Conservation (phyloP, 2,329 filamentous ascomycete species). For the Ceratocystis destructans region DNA sequence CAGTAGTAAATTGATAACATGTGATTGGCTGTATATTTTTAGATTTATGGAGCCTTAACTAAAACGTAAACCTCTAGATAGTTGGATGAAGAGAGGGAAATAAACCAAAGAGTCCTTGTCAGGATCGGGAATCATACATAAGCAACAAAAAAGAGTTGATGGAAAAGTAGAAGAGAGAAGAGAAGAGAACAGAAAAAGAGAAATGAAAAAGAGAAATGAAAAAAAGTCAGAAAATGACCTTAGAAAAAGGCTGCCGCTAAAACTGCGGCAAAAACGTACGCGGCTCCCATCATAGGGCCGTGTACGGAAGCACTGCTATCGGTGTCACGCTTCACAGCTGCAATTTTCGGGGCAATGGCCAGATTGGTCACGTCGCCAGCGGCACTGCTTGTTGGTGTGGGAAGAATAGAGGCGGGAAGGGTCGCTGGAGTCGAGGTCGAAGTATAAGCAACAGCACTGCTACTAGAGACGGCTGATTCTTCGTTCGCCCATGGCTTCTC, state of each 20-base stretch:
- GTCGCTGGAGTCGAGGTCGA: background rate
- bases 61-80: background rate
- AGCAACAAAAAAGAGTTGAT: background rate
- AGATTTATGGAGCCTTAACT: background rate
- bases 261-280: background rate
- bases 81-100: background rate
- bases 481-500: conserved; percentile 16
- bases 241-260: background rate
- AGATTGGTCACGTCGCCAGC: background rate
- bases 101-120: background rate
- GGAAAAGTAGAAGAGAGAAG: background rate
- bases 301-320: background rate
- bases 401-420: background rate
- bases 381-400: background rate
- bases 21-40: background rate
- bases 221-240: background rate
- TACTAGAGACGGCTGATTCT: background rate
- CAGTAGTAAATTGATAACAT: background rate
- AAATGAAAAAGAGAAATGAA: background rate
- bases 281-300: background rate
- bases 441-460: background rate
- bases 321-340: background rate
- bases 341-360: background rate
- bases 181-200: background rate
- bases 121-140: background rate